A percentile compares a stretch with the other conserved stretches of the same genome.
These are phyloP conservation scores for Cenchrus fungigraminus DNA, from an alignment of 176 grass and related monocot species.

Conservation along the genomic window DNA sequence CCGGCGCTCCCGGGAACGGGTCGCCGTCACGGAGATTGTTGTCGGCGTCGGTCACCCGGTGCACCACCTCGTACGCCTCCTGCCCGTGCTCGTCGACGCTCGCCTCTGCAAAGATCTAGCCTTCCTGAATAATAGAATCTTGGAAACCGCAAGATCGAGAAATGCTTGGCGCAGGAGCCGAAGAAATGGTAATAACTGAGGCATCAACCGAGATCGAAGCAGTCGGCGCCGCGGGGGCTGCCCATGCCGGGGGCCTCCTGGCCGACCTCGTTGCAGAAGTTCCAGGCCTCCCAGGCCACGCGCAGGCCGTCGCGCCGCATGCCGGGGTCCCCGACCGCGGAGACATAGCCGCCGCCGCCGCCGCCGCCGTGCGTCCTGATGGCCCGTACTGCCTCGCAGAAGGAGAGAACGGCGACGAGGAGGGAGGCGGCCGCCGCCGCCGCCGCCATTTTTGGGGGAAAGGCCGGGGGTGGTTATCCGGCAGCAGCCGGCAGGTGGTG, in stretches of 20 bases:
- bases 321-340: conserved; percentile 81
- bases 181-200: background rate
- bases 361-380: conserved; percentile 6
- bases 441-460: conserved; percentile 28
- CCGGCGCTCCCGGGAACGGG: conserved; percentile 33
- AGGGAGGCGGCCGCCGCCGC: background rate
- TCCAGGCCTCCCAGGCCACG: conserved; percentile 90
- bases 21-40: conserved; percentile 64
- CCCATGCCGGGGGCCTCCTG: conserved; percentile 76
- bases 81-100: conserved; percentile 29
- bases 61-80: conserved; percentile 48
- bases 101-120: conserved; percentile 2
- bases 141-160: background rate
- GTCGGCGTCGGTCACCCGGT: conserved; percentile 69
- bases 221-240: conserved; percentile 89
- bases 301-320: conserved; percentile 83
- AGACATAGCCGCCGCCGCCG: conserved; percentile 39
- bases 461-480: background rate
- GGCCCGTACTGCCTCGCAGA: background rate
- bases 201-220: conserved; percentile 67
- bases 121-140: background rate
- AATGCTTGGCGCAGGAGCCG: no score
- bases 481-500: background rate
- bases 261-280: conserved; percentile 97
- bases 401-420: background rate